Conservation (phyloP, 2,329 filamentous ascomycete genomes). For the Talaromyces sp. region DNA sequence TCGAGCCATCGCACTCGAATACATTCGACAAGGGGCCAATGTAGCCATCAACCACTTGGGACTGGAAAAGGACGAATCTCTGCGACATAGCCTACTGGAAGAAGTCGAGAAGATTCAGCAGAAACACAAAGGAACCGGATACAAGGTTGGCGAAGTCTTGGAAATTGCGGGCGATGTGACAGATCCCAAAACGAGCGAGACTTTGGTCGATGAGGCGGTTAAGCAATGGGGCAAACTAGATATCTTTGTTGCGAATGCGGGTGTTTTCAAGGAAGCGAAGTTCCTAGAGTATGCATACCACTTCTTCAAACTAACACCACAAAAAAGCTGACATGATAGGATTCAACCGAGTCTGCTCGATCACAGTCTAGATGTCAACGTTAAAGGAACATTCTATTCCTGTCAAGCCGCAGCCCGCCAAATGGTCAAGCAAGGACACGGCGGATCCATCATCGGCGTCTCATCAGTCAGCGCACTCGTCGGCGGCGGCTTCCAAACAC, state of each 20-base stretch:
- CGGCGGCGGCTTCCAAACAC: neutral
- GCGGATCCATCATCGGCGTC: constrained; percentile 31
- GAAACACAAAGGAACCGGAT: neutral
- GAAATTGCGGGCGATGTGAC: neutral
- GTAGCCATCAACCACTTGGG: neutral
- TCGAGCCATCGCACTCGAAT: neutral
- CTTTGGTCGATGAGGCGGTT: neutral
- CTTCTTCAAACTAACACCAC: neutral
- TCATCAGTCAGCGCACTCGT: constrained; percentile 28
- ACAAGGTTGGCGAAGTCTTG: neutral
- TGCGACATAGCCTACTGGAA: neutral
- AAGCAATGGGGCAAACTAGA: neutral
- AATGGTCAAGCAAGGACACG: constrained; percentile 26
- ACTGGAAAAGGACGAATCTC: neutral
- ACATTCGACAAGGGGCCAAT: neutral
- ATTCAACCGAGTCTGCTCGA: neutral
- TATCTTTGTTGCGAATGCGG: neutral
- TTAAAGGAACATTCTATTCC: constrained; percentile 28
- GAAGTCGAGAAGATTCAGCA: neutral
- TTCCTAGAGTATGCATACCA: neutral
- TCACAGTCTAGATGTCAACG: neutral
- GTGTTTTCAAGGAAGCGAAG: neutral
- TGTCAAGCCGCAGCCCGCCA: constrained; percentile 29
- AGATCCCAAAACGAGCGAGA: neutral
- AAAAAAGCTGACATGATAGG: neutral